Evolutionary conservation across 305 asterid genomes (phyloP).

Genomic region (Fraxinus dipetala): DNA sequence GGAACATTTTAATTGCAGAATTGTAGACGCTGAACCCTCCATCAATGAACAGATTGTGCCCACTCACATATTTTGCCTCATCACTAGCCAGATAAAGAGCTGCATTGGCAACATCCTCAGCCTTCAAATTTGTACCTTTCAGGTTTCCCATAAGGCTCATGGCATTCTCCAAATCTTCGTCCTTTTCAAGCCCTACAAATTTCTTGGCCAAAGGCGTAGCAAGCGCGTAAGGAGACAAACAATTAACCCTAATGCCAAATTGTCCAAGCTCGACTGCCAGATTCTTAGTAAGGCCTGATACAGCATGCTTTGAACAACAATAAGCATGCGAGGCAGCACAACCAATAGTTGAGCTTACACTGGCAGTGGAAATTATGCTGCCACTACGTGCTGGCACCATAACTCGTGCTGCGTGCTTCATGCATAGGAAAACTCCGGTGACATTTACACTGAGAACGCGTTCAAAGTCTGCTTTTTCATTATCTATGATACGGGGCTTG

Average conservation of each 20-base stretch:
- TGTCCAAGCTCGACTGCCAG: conserved; percentile 52
- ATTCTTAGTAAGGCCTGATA: conserved; percentile 48
- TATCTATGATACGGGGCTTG: conserved; percentile 26
- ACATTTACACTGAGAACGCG: conserved; percentile 38
- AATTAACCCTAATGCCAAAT: conserved; percentile 62
- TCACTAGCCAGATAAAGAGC: conserved; percentile 51
- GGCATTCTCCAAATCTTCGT: conserved; percentile 26
- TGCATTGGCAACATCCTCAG: conserved; percentile 41
- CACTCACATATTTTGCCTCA: conserved; percentile 51
- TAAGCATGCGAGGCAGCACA: conserved; percentile 46
- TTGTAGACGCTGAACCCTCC: conserved; percentile 41
- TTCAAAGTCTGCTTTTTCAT: conserved; percentile 28
- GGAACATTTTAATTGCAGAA: conserved; percentile 24
- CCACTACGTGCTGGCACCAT: conserved; percentile 53
- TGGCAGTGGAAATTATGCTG: conserved; percentile 44
- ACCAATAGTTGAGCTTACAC: conserved; percentile 33
- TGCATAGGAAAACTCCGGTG: conserved; percentile 43
- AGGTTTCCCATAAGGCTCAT: conserved; percentile 19
- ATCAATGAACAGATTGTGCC: conserved; percentile 45
- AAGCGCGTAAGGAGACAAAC: conserved; percentile 46
- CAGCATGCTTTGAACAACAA: conserved; percentile 48
- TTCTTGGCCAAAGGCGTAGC: conserved; percentile 30
- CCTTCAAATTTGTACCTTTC: conserved; percentile 30
- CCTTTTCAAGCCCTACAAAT: conserved; percentile 14
- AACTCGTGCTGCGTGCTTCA: conserved; percentile 51